Evolutionary conservation across 2,329 filamentous ascomycete genomes (phyloP).

Genomic region (Colletotrichum brevisporum): DNA sequence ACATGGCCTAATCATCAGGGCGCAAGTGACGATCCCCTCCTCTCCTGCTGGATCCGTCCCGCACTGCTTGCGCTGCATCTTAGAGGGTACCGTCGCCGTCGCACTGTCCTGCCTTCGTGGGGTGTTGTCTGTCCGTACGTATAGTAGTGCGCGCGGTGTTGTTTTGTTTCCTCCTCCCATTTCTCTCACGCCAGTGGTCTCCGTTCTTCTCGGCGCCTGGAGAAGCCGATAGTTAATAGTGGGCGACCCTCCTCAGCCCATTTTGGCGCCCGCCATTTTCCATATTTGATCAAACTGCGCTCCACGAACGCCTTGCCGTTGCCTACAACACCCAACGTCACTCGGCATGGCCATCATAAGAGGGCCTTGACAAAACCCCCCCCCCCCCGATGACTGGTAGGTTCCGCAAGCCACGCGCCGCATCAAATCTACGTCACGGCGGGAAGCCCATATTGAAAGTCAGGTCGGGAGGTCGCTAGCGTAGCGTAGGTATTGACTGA

Average conservation of each 20-base stretch:
- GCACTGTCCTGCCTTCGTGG: too few relatives aligned
- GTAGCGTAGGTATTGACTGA: conserved; percentile 1
- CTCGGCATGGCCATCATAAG: conserved; percentile 18
- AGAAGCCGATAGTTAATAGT: conserved; percentile 18
- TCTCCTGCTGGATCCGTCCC: background rate
- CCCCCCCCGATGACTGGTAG: conserved; percentile 4
- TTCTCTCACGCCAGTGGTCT: conserved; percentile 33
- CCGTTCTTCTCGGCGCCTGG: conserved; percentile 21
- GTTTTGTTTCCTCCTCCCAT: conserved; percentile 28
- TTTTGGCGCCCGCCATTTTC: conserved; percentile 12
- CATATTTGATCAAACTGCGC: conserved; percentile 27
- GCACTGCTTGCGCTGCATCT: too few relatives aligned
- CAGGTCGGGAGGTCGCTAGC: conserved; percentile 23
- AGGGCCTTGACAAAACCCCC: conserved; percentile 4
- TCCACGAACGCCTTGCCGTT: conserved; percentile 22
- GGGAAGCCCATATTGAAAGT: conserved; percentile 22
- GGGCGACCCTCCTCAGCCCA: conserved; percentile 8
- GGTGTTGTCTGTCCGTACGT: too few relatives aligned
- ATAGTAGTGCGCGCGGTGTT: background rate
- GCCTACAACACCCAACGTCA: conserved; percentile 5
- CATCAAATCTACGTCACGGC: conserved; percentile 34
- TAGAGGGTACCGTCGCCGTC: too few relatives aligned
- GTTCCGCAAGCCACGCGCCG: conserved; percentile 29
- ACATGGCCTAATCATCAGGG: background rate
- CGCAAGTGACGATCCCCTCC: conserved; percentile 9